Percentiles rank a stretch among this genome's conserved stretches.
Evolutionary conservation across 2,329 filamentous ascomycete species (phyloP).

Genomic region (Monilinia laxa): DNA sequence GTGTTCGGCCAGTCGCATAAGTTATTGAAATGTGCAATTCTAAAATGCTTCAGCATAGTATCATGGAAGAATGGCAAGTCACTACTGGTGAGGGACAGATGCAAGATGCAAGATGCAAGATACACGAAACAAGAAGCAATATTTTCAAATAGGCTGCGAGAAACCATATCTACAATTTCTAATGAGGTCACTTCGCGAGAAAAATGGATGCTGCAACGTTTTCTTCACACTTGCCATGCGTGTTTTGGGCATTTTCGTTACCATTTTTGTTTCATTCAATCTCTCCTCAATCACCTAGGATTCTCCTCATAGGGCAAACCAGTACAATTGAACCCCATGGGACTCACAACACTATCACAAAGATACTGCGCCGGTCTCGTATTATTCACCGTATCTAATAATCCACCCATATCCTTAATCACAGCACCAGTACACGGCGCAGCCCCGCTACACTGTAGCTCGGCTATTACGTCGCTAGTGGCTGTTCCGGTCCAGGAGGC

Average conservation of each 20-base stretch:
- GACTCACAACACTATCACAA: conserved; percentile 12
- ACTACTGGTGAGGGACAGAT: background rate
- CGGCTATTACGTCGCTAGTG: conserved; percentile 30
- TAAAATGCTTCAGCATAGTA: background rate
- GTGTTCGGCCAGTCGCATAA: background rate
- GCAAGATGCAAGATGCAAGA: background rate
- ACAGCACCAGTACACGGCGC: conserved; percentile 26
- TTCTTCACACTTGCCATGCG: background rate
- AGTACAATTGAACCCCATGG: conserved; percentile 17
- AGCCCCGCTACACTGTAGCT: conserved; percentile 40
- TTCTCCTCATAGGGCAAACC: conserved; percentile 20
- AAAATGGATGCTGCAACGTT: background rate
- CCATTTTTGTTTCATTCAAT: too few species aligned
- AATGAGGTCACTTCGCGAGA: background rate
- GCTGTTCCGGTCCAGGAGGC: conserved; percentile 30
- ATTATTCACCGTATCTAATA: conserved; percentile 19
- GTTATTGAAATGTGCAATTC: background rate
- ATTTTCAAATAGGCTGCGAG: background rate
- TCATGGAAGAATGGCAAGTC: background rate
- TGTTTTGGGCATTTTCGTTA: background rate
- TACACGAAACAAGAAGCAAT: background rate
- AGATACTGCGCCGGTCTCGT: conserved; percentile 16
- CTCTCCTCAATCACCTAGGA: background rate
- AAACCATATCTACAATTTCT: background rate
- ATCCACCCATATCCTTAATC: conserved; percentile 5